Evolutionary conservation across 108 stramenopile species (phyloP).

Genomic region (Bacterosira constricta): DNA sequence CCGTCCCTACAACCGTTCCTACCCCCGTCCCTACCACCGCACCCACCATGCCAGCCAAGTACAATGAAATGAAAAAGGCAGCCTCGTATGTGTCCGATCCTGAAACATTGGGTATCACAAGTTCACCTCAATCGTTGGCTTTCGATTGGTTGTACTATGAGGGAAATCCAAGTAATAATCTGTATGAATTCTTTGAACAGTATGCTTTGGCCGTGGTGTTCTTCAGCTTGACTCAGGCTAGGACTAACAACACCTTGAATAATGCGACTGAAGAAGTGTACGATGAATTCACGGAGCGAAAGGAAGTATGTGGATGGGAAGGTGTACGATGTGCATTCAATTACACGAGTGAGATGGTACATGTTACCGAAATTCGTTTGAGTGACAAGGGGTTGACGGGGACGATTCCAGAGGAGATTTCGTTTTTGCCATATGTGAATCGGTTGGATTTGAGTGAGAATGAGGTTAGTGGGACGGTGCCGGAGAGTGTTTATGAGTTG

Average conservation of each 20-base stretch:
- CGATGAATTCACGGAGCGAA: conserved; percentile 28
- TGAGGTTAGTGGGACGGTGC: conserved; percentile 68
- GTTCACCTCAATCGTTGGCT: conserved; percentile 33
- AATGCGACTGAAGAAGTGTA: background rate
- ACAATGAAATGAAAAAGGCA: conserved; percentile 45
- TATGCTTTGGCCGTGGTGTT: conserved; percentile 45
- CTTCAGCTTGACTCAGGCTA: conserved; percentile 36
- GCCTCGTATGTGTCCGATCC: conserved; percentile 38
- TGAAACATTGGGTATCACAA: conserved; percentile 13
- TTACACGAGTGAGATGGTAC: conserved; percentile 39
- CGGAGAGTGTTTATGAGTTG: conserved; percentile 50
- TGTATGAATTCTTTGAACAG: conserved; percentile 53
- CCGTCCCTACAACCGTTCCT: conserved; percentile 10
- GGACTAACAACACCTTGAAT: conserved; percentile 4
- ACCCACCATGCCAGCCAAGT: conserved; percentile 42
- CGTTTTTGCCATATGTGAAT: conserved; percentile 47
- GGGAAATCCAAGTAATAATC: conserved; percentile 37
- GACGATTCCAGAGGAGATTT: conserved; percentile 61
- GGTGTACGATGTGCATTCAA: conserved; percentile 48
- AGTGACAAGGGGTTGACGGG: conserved; percentile 49
- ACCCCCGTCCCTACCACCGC: background rate
- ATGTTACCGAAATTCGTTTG: conserved; percentile 41
- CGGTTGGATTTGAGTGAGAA: conserved; percentile 74
- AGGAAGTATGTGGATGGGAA: conserved; percentile 41
- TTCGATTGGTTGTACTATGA: conserved; percentile 45